Base-by-base conservation (phyloP, 352 stramenopile genomes). In the Phytophthora pseudosyringae region DNA sequence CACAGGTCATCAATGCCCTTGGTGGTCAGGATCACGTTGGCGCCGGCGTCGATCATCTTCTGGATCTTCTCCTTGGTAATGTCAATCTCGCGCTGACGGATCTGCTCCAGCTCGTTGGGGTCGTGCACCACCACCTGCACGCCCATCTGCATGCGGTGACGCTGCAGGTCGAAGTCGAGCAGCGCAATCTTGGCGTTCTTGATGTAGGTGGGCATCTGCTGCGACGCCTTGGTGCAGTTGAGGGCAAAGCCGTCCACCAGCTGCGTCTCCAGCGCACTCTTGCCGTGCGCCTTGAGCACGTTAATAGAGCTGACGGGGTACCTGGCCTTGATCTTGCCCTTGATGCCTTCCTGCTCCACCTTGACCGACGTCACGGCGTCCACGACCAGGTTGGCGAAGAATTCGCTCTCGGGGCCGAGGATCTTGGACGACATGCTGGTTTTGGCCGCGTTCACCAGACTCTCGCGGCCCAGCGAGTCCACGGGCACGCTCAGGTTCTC, bases 1-100 rank as follows among this genome's bases (percentile, higher is more conserved):
- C 97, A 99, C 35, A 99, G 73, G 76, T 99, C 98, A 75, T 99
- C 98, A 65, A 99, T 99, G 63, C 97, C 98, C 83, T 99, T 99
- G 53, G 98, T 99, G n/a, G 97, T 99, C 44, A 99, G 77, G 32
- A 99, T 97, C 29, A 99, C 98, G 60, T 98, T 99, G 43, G 98
- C 98, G 39, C 98, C 98, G 26, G 97, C 86, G 53, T 98, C 87
- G 15, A 99, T 88, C 76, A 99, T 99, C 78, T 99, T 99, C 75
- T 99, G 88, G 75, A 99, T 99, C 72, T 98, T 98, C 79, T 99
- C 97, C 78, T 99, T 99, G 53, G 98, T 99, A 72, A 99, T 99
- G 79, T 99, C 98, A 71, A 99, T 98, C 86, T 99, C 98, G 35
- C 97, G 85, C 78, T 99, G 89, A 69, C 98, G 98, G 74, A 99